Evolutionary conservation across 2,329 filamentous ascomycete genomes (phyloP).

Genomic region (Microcyclospora pomicola): DNA sequence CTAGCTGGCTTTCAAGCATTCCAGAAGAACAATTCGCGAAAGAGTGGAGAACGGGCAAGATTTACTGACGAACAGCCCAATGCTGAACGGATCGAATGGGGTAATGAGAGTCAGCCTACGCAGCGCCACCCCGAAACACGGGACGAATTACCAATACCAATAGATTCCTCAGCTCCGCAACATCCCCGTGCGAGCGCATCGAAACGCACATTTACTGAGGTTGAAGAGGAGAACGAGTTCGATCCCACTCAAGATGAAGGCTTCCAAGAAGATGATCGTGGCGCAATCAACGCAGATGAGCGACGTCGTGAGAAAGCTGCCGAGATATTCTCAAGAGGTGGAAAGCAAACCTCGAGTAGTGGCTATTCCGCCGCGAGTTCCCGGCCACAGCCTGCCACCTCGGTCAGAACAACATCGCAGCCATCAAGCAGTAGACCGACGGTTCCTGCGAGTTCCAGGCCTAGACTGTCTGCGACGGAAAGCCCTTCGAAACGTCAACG

Average conservation of each 20-base stretch:
- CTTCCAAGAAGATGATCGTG: conserved; percentile 29
- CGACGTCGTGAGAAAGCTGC: conserved; percentile 17
- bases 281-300: conserved; percentile 15
- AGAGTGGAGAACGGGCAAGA: too few relatives aligned
- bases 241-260: conserved; percentile 28
- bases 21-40: too few relatives aligned
- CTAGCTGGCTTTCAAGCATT: too few relatives aligned
- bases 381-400: conserved; percentile 1
- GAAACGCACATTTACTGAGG: conserved; percentile 16
- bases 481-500: conserved; percentile 13
- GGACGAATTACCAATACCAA: conserved; percentile 5
- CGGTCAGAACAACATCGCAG: too few relatives aligned
- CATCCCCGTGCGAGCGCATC: conserved; percentile 1
- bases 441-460: neutral
- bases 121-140: conserved; percentile 1
- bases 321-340: neutral
- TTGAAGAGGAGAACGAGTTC: conserved; percentile 20
- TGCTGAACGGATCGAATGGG: conserved; percentile 5
- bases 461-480: neutral
- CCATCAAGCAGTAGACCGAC: conserved; percentile 1
- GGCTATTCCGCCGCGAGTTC: neutral
- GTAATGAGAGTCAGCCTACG: conserved; percentile 3
- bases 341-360: neutral
- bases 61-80: conserved; percentile 14
- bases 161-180: conserved; percentile 1